A percentile compares a stretch with the other conserved stretches of the same genome.
Conservation (phyloP, 1,284 basidiomycete genomes). For the Leccinum griseonigrum region DNA sequence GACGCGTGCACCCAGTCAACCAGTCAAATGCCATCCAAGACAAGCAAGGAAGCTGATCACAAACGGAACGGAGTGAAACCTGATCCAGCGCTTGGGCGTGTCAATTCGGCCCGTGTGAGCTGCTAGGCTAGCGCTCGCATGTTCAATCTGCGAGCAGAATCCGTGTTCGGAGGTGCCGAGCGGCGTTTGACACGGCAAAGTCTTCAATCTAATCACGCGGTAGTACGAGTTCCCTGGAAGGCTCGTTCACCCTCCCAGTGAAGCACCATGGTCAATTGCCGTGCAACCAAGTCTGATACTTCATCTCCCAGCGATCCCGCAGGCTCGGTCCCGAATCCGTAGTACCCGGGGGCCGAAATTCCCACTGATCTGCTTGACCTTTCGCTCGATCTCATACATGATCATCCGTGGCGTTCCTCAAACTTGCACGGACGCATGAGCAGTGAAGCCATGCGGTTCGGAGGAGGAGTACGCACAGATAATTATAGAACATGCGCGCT, state of each 20-base stretch:
- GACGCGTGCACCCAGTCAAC: background rate
- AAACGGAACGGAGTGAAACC: background rate
- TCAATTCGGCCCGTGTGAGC: background rate
- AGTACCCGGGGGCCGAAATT: background rate
- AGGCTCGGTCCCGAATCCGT: background rate
- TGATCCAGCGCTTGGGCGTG: background rate
- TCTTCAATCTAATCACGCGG: background rate
- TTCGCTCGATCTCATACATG: background rate
- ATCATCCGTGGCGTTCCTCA: background rate
- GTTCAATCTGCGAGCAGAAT: background rate
- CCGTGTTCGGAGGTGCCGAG: background rate
- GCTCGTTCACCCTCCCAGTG: too few relatives aligned
- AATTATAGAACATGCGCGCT: background rate
- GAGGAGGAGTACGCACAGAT: background rate
- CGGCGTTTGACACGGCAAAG: background rate
- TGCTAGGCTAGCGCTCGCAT: background rate
- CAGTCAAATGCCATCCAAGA: background rate
- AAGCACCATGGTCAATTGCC: background rate
- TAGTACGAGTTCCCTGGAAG: background rate
- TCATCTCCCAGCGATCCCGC: background rate
- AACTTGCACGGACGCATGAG: background rate
- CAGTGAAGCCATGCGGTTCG: background rate
- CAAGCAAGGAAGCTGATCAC: background rate
- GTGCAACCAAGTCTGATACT: background rate
- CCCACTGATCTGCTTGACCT: background rate